Base-by-base conservation (phyloP, 345 rosid species). In the Xanthoceras sorbifolium region DNA sequence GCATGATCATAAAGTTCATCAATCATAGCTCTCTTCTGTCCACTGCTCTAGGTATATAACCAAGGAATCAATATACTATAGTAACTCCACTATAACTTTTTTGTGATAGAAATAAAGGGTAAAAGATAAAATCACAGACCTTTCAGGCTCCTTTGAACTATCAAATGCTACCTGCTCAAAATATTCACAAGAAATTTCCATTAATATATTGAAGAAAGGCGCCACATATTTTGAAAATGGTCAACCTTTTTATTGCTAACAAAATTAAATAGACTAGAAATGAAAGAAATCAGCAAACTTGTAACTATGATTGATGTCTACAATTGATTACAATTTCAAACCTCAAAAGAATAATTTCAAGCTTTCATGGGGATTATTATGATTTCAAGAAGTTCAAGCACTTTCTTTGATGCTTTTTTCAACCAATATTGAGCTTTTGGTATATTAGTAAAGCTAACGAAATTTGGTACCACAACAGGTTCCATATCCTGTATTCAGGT, bases 101-200 rank as follows among this genome's bases (percentile, higher is more conserved):
- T 32, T 22, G 2, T 6, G 40, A 46, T 64, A 5, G 17, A 48
- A 46, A 64, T 17, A 31, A 74, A 20, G 14, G 50, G 34, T 59
- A 15, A 54, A 60, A 59, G 74, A 42, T 32, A 64, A 22, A 28
- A 71, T 64, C 32, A 50, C 80, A 71, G 54, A 82, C 84, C 82
- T 84, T 84, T 64, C 78, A 67, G 87, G 76, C 54, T 76, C 81
- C 61, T 46, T 67, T 52, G 77, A 65, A 69, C 66, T 74, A 26
- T 82, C 84, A 50, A 59, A 70, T 25, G 73, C 34, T 15, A 72
- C 85, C 87, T 85, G 87, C 71, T 46, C 66, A 59, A 60, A 63
- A 74, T 73, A 42, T 62, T 63, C n/a, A 64, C 34, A 29, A 44
- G 76, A 36, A 52, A 6, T 59, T 42, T 54, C 44, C 67, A n/a